phyloP scores from a whole-genome alignment of 1,139 yeast genomes.

The Candida tetrigidarum region DNA sequence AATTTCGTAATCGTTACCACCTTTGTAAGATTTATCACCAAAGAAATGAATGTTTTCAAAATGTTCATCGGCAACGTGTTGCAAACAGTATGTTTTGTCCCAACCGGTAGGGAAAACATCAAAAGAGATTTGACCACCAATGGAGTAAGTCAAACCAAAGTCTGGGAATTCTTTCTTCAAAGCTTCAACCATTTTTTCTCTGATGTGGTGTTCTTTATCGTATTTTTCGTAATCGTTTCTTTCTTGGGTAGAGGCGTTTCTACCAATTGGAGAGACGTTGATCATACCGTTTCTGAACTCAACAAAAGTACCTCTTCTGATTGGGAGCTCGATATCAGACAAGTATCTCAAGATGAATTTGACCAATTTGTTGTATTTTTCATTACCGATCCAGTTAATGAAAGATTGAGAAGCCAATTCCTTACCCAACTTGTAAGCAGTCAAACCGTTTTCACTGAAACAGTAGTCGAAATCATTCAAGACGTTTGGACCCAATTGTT shows the following conservation, averaged over 20 bases:
- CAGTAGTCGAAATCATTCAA: constrained; percentile 89
- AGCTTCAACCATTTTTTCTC: constrained; percentile 83
- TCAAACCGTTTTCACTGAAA: constrained; percentile 96
- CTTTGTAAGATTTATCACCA: constrained; percentile 97
- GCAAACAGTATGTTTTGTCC: constrained; percentile 98
- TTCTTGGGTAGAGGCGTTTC: constrained; percentile 94
- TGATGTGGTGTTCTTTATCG: constrained; percentile 78
- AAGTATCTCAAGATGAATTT: constrained; percentile 85
- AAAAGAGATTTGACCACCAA: constrained; percentile 98
- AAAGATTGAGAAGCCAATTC: constrained; percentile 91
- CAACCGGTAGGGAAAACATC: constrained; percentile 99
- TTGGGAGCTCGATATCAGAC: constrained; percentile 85
- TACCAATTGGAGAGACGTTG: constrained; percentile 96
- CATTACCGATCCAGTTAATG: constrained; percentile 95
- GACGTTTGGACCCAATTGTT: constrained; percentile 86
- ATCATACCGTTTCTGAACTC: constrained; percentile 99
- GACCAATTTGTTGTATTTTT: constrained; percentile 86
- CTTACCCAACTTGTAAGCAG: constrained; percentile 92
- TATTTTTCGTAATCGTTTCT: constrained; percentile 88
- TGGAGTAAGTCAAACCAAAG: constrained; percentile 88
- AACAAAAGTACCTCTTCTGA: constrained; percentile 95
- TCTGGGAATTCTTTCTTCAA: constrained; percentile 83
- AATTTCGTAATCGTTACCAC: constrained; percentile 99
- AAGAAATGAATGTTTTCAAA: constrained; percentile 93
- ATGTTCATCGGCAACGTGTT: constrained; percentile 84